Base-by-base conservation (phyloP, 148 eudicot species). In the Salicornia ramosissima region DNA sequence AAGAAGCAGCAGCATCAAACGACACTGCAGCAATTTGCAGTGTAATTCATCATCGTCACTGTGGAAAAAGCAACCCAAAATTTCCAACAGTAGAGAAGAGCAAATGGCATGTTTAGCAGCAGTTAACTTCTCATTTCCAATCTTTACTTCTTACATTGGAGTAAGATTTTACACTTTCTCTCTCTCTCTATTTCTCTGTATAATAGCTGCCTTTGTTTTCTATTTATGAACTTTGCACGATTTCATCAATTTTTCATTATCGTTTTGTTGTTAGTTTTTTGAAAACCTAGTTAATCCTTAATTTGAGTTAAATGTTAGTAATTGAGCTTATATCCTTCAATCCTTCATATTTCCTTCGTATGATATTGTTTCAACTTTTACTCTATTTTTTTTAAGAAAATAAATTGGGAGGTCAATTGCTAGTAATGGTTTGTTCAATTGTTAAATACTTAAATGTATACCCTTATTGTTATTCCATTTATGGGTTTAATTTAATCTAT, bases 81-180 rank as follows among this genome's bases (percentile, higher is more conserved):
- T n/a, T n/a, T n/a, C n/a, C 5, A 36, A 36, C 4, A 36, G 8
- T 3, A 36, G 8, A 36, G 8, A 36, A 36, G 8, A 36, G 40
- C 40, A 3, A 51, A 75, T 77, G 75, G 68, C 19, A 40, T 59
- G 49, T 42, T 60, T 49, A 59, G 60, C 67, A 30, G 52, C 75
- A 7, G 45, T 71, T 10, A 71, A 67, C 54, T 54, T 72, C 40
- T 25, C 63, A 11, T 61, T 31, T 30, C 21, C 72, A 4, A 1
- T 40, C 24, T 13, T 36, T 9, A 13, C 56, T 72, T 61, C 51
- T 53, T 54, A 10, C 36, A 29, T 13, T 55, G n/a, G n/a, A n/a
- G 76, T 72, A 72, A 49, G 15, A 19, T 3, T 8, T 3, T 8
- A 36, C 40, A 36, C 40, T 36, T 8, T 36, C 40, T 22, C 47